Evolutionary conservation across 179 eudicot genomes (phyloP).

Genomic region (Actinidia arguta): DNA sequence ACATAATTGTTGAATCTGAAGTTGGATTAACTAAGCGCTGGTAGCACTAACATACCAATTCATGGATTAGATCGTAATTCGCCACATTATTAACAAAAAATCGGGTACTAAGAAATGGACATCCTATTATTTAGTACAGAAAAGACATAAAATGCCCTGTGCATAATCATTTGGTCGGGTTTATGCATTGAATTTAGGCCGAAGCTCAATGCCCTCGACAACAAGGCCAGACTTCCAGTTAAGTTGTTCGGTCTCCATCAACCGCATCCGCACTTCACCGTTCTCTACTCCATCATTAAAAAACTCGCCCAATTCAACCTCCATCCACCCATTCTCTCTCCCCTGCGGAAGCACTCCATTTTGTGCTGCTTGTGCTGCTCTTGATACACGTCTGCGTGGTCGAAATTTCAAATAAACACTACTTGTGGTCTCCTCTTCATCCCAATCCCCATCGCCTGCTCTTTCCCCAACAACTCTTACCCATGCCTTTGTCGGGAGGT

Average conservation of each 20-base stretch:
- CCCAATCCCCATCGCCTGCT: not conserved
- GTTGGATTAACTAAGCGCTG: no score
- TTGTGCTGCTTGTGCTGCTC: not conserved
- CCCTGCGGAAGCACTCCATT: not conserved
- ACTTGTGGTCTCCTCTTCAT: conserved; percentile 1
- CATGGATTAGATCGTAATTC: no score
- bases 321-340: not conserved
- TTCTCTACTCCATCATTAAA: conserved; percentile 12
- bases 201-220: conserved; percentile 50
- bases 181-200: conserved; percentile 17
- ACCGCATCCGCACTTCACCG: conserved; percentile 32
- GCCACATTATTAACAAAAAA: no score
- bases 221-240: conserved; percentile 35
- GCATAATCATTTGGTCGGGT: not conserved
- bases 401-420: not conserved
- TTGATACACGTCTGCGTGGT: not conserved
- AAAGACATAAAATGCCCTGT: no score
- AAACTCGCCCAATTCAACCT: conserved; percentile 20
- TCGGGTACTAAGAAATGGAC: no score
- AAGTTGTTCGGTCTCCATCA: conserved; percentile 19
- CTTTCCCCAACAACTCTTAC: conserved; percentile 34
- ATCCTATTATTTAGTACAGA: no score
- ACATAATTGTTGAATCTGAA: no score
- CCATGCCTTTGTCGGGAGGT: conserved; percentile 28
- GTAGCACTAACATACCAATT: no score